Conservation (phyloP, 2,329 filamentous ascomycete species). For the Conoideocrella luteorostrata region DNA sequence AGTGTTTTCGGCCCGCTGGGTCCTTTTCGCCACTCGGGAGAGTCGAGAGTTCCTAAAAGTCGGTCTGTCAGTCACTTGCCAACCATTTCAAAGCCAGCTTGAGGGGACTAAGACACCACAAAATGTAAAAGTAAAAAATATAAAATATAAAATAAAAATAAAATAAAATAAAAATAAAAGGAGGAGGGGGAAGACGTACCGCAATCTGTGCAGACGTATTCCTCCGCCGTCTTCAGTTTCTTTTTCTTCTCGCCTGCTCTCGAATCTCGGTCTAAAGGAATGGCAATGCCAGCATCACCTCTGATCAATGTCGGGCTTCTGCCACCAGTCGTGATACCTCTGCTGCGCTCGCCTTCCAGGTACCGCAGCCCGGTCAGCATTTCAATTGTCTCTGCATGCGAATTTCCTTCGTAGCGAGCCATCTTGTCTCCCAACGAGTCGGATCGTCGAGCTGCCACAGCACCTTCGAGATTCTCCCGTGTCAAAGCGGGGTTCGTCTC, state of each 20-base stretch:
- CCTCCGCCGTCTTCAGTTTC: slow-evolving; percentile 75
- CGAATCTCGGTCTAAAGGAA: slow-evolving; percentile 70
- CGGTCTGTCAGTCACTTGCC: slow-evolving; percentile 8
- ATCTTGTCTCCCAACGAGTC: slow-evolving; percentile 82
- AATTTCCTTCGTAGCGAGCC: slow-evolving; percentile 69
- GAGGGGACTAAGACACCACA: no score
- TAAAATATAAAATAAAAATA: no score
- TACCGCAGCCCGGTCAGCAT: slow-evolving; percentile 88
- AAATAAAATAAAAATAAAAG: background rate
- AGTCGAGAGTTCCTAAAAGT: slow-evolving; percentile 68
- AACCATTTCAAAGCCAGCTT: background rate
- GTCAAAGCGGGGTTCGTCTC: slow-evolving; percentile 68
- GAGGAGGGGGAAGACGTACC: slow-evolving; percentile 41
- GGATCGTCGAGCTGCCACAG: slow-evolving; percentile 54
- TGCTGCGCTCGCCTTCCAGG: slow-evolving; percentile 79
- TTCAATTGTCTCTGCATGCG: slow-evolving; percentile 82
- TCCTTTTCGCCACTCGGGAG: slow-evolving; percentile 92
- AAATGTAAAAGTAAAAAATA: background rate
- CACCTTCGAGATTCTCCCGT: slow-evolving; percentile 72
- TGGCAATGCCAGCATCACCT: slow-evolving; percentile 80
- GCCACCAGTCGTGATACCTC: slow-evolving; percentile 81
- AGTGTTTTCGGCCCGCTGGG: slow-evolving; percentile 89
- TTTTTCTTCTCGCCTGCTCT: slow-evolving; percentile 74
- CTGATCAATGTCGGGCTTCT: slow-evolving; percentile 74
- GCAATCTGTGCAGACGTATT: slow-evolving; percentile 95